phyloP scores from a whole-genome alignment of 2,329 filamentous ascomycete species.

The Penicillium olsonii region DNA sequence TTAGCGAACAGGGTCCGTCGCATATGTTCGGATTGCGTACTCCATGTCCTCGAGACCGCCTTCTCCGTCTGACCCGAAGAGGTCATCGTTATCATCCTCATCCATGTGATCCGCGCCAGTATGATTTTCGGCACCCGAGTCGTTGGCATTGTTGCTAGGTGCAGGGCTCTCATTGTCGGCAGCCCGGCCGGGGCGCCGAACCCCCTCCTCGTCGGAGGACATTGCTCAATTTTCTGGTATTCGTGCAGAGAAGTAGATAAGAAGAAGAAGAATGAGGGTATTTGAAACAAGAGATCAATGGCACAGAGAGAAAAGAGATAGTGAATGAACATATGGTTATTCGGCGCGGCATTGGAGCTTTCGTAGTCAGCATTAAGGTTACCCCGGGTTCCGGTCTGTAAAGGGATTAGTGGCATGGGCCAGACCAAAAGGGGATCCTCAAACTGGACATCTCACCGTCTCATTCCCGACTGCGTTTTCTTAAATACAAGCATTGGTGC shows the following conservation, averaged over 20 bases:
- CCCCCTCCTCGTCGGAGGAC: conserved; percentile 43
- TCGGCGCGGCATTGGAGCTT: conserved; percentile 3
- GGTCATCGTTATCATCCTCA: conserved; percentile 42
- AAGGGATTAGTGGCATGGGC: conserved; percentile 18
- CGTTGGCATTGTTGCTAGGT: conserved; percentile 31
- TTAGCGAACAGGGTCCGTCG: conserved; percentile 2
- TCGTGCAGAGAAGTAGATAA: background rate
- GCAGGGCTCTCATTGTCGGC: conserved; percentile 28
- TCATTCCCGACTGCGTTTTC: conserved; percentile 7
- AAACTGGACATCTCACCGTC: conserved; percentile 12
- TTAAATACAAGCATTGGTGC: conserved; percentile 12
- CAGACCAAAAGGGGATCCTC: conserved; percentile 21
- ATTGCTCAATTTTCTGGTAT: conserved; percentile 20
- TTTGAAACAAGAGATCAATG: background rate
- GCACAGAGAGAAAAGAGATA: background rate
- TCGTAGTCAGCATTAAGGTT: background rate
- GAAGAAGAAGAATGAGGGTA: background rate
- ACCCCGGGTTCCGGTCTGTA: conserved; percentile 1
- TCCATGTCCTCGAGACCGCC: conserved; percentile 36
- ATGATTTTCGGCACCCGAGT: conserved; percentile 16
- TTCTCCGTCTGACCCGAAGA: conserved; percentile 51
- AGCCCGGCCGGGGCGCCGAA: conserved; percentile 37
- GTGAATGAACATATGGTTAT: conserved; percentile 1
- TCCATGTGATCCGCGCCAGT: conserved; percentile 28
- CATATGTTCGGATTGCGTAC: conserved; percentile 22